phyloP scores from a whole-genome alignment of 1,284 basidiomycete genomes.

The Marasmius fiardii region DNA sequence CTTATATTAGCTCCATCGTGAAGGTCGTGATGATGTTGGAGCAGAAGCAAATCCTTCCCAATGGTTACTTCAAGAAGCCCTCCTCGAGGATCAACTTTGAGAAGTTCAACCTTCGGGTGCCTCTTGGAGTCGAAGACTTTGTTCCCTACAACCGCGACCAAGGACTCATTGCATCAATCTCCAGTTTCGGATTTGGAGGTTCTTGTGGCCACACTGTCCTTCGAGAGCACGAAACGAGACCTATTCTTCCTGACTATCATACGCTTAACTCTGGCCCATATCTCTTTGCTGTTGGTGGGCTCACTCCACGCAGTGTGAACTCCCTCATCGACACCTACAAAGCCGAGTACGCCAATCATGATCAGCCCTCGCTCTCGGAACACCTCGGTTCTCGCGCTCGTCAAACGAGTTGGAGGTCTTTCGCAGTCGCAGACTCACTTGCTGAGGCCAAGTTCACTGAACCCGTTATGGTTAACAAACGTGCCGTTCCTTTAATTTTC shows the following conservation, averaged over 20 bases:
- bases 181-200: conserved; percentile 20
- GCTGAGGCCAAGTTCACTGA: not conserved
- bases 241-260: not conserved
- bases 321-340: conserved; percentile 1
- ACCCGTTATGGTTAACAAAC: conserved; percentile 2
- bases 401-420: conserved; percentile 1
- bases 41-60: conserved; percentile 16
- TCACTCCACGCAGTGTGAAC: not conserved
- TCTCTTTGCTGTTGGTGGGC: conserved; percentile 3
- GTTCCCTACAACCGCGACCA: conserved; percentile 10
- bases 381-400: conserved; percentile 1
- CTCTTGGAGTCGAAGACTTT: conserved; percentile 14
- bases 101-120: conserved; percentile 18
- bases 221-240: not conserved
- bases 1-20: not conserved
- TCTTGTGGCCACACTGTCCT: conserved; percentile 11
- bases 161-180: conserved; percentile 18
- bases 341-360: not conserved
- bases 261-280: not conserved
- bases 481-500: conserved; percentile 1
- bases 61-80: conserved; percentile 18
- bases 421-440: not conserved
- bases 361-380: not conserved
- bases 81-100: conserved; percentile 18
- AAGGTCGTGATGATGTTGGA: conserved; percentile 19